Evolutionary conservation across 179 eudicot genomes (phyloP), one percentile per base, ranked within the genome.

Genomic region (Drosera spatulata): DNA sequence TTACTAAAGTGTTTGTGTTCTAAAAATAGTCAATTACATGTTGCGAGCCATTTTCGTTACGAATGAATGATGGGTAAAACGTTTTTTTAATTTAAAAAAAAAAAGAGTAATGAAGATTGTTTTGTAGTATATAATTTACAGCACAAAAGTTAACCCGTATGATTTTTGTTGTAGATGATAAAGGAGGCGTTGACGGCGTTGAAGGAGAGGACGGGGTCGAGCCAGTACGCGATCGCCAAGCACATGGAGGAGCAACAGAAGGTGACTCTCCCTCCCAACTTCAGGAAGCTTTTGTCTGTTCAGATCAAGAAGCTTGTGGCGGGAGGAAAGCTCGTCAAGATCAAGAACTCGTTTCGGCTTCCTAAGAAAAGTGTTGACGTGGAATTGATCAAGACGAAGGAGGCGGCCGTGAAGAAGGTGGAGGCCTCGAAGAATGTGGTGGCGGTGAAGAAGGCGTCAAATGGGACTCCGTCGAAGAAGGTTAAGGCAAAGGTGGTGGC

Each of bases 171-270:
- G 33, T 22, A 80, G 81, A 80, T 80, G 84, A 72, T 80, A 8
- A 68, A 71, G 9, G 79, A 71, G 22, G 84, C 84, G 0, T n/a
- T 80, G 53, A 33, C 68, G 3, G n/a, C 84, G 2, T 49, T 80
- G 53, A 80, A 80, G 72, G 81, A 80, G 63, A 62, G 79, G 56
- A 80, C 76, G 2, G 84, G 84, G 6, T 80, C 11, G 81, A 22
- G 33, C 33, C 33, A 22, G 33, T 22, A 22, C 33, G 33, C 33
- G 33, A 22, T 22, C 33, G 33, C 79, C 0, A 80, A 80, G 39
- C 78, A 74, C 69, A 80, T 80, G 0, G 77, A 71, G 41, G 77
- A 80, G 52, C 62, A 73, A 2, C 80, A 77, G 55, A 74, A 77
- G 56, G 66, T 66, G 48, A 52, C 69, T 7, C 75, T 73, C 7